A percentile compares a stretch with the other conserved stretches of the same genome.
These are phyloP conservation scores for Fraxinus xanthoxyloides DNA, from an alignment of 305 asterid species.

Conservation along the genomic window DNA sequence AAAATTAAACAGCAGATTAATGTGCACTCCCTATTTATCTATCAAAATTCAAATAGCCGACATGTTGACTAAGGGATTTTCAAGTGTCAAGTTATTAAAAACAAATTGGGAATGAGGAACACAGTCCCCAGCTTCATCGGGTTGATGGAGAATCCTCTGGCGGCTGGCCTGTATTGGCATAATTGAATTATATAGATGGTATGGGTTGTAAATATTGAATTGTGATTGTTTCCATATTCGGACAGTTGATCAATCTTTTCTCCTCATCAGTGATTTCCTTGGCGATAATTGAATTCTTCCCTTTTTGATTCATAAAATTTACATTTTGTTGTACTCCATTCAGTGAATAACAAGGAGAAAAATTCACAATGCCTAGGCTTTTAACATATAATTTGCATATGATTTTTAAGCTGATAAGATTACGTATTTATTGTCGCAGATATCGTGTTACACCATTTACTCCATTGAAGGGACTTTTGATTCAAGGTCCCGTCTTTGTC, in stretches of 20 bases:
- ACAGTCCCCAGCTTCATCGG: neutral
- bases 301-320: neutral
- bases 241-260: neutral
- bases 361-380: neutral
- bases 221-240: neutral
- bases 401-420: neutral
- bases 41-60: neutral
- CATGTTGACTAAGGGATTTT: neutral
- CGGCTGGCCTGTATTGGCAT: neutral
- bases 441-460: conserved; percentile 82
- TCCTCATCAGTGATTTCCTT: neutral
- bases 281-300: neutral
- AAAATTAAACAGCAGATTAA: neutral
- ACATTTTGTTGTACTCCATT: neutral
- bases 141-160: neutral
- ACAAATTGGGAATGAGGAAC: neutral
- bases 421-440: conserved; percentile 46
- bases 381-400: neutral
- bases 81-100: neutral
- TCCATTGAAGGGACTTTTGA: conserved; percentile 75
- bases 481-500: conserved; percentile 80
- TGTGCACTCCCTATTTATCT: neutral
- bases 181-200: neutral
- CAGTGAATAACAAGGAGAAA: neutral
- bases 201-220: neutral